Conservation (phyloP, 2,329 filamentous ascomycete species). For the Neospermospora avenae region DNA sequence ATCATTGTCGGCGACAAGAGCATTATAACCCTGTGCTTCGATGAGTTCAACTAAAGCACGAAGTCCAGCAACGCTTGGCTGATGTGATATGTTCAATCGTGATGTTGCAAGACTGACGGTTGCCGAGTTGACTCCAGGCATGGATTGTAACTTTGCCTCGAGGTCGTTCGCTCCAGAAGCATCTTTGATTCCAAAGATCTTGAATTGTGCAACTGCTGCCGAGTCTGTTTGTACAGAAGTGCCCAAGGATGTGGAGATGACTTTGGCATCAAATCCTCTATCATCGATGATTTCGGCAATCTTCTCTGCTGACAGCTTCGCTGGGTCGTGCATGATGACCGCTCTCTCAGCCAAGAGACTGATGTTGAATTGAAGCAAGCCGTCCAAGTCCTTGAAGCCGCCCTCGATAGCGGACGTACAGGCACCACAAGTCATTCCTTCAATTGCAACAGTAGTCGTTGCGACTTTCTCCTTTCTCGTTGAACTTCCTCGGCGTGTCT, state of each 20-base stretch:
- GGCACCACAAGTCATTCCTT: conserved; percentile 96
- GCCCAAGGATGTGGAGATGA: conserved; percentile 73
- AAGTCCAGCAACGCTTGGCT: conserved; percentile 70
- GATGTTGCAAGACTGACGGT: conserved; percentile 71
- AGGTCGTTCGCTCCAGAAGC: conserved; percentile 68
- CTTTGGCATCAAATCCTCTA: conserved; percentile 77
- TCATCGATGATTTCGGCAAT: conserved; percentile 85
- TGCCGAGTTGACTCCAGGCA: conserved; percentile 71
- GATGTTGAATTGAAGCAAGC: conserved; percentile 87
- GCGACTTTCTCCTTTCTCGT: conserved; percentile 42
- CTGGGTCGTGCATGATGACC: conserved; percentile 77
- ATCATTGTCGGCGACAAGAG: conserved; percentile 82
- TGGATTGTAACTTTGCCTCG: conserved; percentile 61
- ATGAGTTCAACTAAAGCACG: conserved; percentile 78
- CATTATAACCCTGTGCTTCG: conserved; percentile 82
- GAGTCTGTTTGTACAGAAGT: conserved; percentile 50
- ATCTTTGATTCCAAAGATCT: conserved; percentile 76
- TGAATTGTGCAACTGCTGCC: conserved; percentile 69
- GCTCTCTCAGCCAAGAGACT: conserved; percentile 90
- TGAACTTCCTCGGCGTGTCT: conserved; percentile 30
- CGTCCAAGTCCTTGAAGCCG: conserved; percentile 73
- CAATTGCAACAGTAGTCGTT: conserved; percentile 82
- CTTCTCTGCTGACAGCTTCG: conserved; percentile 66
- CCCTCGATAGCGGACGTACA: conserved; percentile 90
- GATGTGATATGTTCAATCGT: conserved; percentile 70